Percentiles rank a stretch among this genome's conserved stretches.
Conservation (phyloP, 2,329 filamentous ascomycete species). For the Hymenoscyphus occultus region DNA sequence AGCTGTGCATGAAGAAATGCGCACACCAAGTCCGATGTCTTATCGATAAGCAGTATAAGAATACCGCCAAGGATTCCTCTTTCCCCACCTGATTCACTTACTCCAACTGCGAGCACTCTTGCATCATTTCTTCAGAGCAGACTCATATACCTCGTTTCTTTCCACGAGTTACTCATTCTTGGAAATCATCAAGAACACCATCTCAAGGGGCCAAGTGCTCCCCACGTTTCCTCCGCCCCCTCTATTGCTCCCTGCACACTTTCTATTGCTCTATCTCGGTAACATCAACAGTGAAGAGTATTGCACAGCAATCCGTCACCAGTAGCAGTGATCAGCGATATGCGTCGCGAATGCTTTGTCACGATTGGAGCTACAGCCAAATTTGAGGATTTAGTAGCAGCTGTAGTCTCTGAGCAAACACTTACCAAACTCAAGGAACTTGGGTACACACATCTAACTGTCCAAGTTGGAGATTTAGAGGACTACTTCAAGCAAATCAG, state of each 20-base stretch:
- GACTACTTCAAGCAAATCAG: constrained; percentile 46
- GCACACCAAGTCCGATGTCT: neutral
- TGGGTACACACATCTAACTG: constrained; percentile 66
- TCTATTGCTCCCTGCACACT: neutral
- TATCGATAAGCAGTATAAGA: neutral
- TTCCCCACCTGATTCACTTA: neutral
- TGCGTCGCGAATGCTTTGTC: constrained; percentile 61
- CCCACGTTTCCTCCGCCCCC: neutral
- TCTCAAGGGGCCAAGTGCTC: neutral
- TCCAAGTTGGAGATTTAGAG: constrained; percentile 78
- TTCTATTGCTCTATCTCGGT: neutral
- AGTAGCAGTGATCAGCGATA: neutral
- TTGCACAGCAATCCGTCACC: neutral
- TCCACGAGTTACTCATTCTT: neutral
- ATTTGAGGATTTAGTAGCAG: constrained; percentile 69
- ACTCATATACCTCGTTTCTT: neutral
- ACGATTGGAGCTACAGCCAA: constrained; percentile 90
- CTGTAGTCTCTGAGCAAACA: constrained; percentile 61
- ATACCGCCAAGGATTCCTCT: neutral
- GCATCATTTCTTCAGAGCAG: neutral
- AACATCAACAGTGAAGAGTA: neutral
- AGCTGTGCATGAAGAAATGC: neutral
- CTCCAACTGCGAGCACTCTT: neutral
- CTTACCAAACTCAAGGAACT: constrained; percentile 55
- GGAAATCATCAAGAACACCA: neutral